Conservation (phyloP, 208 protist species). For the Wallacemonas sp. region DNA sequence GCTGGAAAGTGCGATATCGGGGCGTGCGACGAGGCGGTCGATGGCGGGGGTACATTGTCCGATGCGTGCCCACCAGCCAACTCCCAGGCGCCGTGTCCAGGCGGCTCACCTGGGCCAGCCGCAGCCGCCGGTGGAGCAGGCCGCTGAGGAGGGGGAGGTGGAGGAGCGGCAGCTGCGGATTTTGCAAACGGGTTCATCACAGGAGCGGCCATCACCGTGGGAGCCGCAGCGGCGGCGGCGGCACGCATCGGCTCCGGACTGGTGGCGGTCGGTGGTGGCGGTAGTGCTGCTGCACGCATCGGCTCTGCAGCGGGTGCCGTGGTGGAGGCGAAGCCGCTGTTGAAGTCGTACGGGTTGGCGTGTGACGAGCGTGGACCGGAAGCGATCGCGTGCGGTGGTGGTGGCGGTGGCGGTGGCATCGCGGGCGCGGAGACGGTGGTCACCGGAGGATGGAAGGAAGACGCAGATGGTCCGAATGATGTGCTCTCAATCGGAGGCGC, state of each 20-base stretch:
- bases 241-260: not conserved
- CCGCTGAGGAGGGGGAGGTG: no score
- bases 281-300: not conserved
- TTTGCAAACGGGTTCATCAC: not conserved
- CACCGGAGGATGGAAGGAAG: not conserved
- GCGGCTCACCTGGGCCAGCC: no score
- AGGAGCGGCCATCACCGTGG: not conserved
- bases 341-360: slow-evolving; percentile 1
- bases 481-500: not conserved
- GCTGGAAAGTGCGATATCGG: no score
- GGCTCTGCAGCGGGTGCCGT: no score
- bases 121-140: no score
- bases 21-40: no score
- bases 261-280: not conserved
- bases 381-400: not conserved
- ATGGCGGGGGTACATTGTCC: no score
- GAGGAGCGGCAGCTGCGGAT: not conserved
- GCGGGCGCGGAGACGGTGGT: not conserved
- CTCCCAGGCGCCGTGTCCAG: no score
- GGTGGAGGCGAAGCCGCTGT: not conserved
- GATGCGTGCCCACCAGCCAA: no score
- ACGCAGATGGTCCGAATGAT: not conserved
- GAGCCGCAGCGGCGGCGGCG: not conserved
- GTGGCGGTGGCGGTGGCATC: not conserved
- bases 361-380: not conserved